phyloP scores from a whole-genome alignment of 345 rosid species.

The Lenwebbia sp. region DNA sequence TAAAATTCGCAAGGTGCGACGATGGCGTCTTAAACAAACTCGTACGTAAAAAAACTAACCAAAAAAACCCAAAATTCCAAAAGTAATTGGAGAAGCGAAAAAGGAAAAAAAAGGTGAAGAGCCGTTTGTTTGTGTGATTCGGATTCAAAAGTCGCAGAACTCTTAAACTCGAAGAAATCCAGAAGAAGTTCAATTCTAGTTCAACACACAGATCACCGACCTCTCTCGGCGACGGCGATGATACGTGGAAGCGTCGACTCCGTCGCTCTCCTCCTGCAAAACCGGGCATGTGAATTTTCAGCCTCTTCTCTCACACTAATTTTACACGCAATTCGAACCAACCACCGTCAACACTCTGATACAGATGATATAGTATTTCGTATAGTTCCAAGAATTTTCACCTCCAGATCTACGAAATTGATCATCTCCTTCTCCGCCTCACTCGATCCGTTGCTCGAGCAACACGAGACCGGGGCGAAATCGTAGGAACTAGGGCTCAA shows the following conservation, averaged over 20 bases:
- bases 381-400: not conserved
- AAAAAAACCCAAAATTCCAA: not conserved
- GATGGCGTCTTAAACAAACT: no score
- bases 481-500: constrained; percentile 20
- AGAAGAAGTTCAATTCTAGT: not conserved
- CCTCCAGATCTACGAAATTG: constrained; percentile 10
- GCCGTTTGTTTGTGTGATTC: not conserved
- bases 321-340: constrained; percentile 12
- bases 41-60: no score
- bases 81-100: not conserved
- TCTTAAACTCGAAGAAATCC: not conserved
- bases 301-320: not conserved
- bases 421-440: constrained; percentile 12
- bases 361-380: not conserved
- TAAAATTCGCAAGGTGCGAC: not conserved
- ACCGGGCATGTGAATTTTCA: not conserved
- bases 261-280: constrained; percentile 25
- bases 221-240: constrained; percentile 18
- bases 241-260: constrained; percentile 44
- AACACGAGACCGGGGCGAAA: constrained; percentile 35
- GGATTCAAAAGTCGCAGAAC: not conserved
- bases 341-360: not conserved
- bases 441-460: constrained; percentile 42
- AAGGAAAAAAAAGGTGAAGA: not conserved
- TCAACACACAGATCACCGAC: constrained; percentile 2